Base-by-base conservation (phyloP, 768 basidiomycete genomes). In the Strobilomyces confusus region DNA sequence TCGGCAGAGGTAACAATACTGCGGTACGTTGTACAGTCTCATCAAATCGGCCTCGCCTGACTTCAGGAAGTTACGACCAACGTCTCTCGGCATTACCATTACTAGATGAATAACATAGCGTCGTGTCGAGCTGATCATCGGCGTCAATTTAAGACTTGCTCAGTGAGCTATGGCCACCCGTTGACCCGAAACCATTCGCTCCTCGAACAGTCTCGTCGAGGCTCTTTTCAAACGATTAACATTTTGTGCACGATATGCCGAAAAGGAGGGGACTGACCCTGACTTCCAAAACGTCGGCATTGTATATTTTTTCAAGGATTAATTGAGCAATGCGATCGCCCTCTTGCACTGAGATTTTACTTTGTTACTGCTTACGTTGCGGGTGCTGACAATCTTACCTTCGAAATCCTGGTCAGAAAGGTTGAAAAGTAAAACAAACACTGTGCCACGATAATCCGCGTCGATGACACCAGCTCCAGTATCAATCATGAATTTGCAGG, bases 381-480 rank as follows among this genome's bases (percentile, higher is more conserved):
- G 20, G 19, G 9, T 13, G 2, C 40, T 17, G 17, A 17, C 11
- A 14, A 51, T 49, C 63, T 58, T 66, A 90, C 94, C 86, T 70
- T 87, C 74, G 65, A 98, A 99, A 63, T 98, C 92, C 54, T 82
- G 76, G 69, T 97, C 92, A 0, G 88, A 88, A 51, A 86, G 81
- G 68, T 99, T 98, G 81, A 92, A 98, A 41, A 99, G 77, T 26
- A 99, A 77, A 33, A 98, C 91, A 64, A 87, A 93, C 43, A 99
- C 82, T 13, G 84, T 75, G 20, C 97, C 97, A 49, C 97, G 80
- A 71, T 99, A 98, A 69, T 99, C 97, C 8, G 92, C 91, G 58
- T 99, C 97, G 47, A 99, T 82, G 8, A 99, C 97, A 20, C 95
- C 97, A 12, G 97, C 97, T 2, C 97, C 97, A 1, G 95, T 98